Percentiles rank a stretch among this genome's conserved stretches.
Evolutionary conservation across 768 basidiomycete genomes (phyloP).

Genomic region (Suillus tomentosus): DNA sequence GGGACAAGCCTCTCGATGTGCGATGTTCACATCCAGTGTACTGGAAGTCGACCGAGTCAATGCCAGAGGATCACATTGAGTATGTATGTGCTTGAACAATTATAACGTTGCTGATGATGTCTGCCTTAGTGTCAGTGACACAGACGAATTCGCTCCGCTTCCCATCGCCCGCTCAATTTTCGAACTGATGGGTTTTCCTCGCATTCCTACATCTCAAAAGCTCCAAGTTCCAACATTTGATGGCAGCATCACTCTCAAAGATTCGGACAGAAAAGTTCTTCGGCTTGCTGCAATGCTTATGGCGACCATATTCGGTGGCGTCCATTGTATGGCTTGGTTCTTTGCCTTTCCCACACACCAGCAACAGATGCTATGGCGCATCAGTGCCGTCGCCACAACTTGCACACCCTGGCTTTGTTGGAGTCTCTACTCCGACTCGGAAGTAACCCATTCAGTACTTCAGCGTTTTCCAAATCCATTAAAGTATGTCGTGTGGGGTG

Average conservation of each 20-base stretch:
- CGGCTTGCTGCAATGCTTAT: neutral
- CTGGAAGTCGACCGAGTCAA: no score
- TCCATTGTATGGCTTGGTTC: constrained; percentile 31
- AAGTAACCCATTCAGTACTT: no score
- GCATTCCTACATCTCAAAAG: neutral
- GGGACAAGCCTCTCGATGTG: no score
- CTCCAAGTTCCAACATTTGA: neutral
- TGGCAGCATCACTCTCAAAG: neutral
- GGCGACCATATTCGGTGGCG: constrained; percentile 26
- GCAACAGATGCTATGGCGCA: constrained; percentile 25
- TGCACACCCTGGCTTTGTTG: constrained; percentile 1
- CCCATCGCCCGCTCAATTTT: neutral
- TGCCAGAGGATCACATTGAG: no score
- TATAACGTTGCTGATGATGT: neutral
- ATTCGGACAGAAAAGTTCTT: rapidly evolving
- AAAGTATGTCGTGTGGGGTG: neutral
- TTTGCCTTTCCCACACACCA: constrained; percentile 21
- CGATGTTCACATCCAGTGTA: no score
- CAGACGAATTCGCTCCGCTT: no score
- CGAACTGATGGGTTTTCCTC: neutral
- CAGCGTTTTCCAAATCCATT: no score
- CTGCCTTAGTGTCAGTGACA: neutral
- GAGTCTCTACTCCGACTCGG: no score
- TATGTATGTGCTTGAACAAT: no score
- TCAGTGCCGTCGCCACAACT: constrained; percentile 17